These are phyloP conservation scores for Sclerotinia subarctica DNA, from an alignment of 2,329 filamentous ascomycete species.

Conservation along the genomic window DNA sequence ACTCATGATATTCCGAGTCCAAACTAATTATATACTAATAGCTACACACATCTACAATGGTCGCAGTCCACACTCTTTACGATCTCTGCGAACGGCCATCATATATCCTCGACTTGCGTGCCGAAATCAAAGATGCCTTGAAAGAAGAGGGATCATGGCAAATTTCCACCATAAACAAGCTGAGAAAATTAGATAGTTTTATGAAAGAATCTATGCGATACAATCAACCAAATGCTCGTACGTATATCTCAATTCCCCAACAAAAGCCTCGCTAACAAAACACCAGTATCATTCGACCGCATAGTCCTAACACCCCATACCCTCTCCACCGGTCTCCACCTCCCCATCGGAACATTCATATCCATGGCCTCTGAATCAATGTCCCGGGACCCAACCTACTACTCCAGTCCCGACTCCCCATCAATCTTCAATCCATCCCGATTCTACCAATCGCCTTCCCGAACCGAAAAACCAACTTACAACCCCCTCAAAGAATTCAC, in stretches of 20 bases:
- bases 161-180: background rate
- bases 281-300: slow-evolving; percentile 10
- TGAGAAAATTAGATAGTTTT: slow-evolving; percentile 15
- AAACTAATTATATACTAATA: background rate
- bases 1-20: background rate
- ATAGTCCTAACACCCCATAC: slow-evolving; percentile 27
- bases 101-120: slow-evolving; percentile 35
- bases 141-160: slow-evolving; percentile 27
- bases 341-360: slow-evolving; percentile 35
- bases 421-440: slow-evolving; percentile 32
- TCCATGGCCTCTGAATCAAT: slow-evolving; percentile 24
- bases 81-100: slow-evolving; percentile 50
- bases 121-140: slow-evolving; percentile 33
- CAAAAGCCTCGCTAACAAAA: background rate
- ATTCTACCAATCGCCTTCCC: slow-evolving; percentile 26
- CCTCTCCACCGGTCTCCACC: slow-evolving; percentile 37
- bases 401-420: background rate
- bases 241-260: background rate
- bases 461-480: background rate
- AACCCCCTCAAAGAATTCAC: background rate
- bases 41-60: slow-evolving; percentile 42
- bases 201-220: slow-evolving; percentile 17
- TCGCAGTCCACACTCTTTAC: slow-evolving; percentile 49
- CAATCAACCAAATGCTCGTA: slow-evolving; percentile 10
- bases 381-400: slow-evolving; percentile 10